These are phyloP conservation scores for Schizochytrium sp. DNA, from an alignment of 108 stramenopile genomes.

Conservation along the genomic window DNA sequence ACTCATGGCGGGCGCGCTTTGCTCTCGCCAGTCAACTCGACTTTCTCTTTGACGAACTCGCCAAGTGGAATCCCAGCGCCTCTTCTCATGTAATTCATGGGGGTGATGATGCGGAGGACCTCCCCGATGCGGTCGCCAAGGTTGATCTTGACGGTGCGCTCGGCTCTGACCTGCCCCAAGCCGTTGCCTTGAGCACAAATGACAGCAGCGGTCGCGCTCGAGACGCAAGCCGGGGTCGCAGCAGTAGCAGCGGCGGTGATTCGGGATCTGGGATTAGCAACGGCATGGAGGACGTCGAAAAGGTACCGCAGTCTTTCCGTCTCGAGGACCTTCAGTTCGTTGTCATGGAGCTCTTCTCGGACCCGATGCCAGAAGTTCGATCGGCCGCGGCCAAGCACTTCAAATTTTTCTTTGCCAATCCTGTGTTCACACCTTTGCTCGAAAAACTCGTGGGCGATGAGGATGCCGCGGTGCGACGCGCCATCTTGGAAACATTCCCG, in stretches of 20 bases:
- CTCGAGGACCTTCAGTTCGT: not conserved
- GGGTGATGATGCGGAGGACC: not conserved
- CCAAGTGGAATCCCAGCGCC: not conserved
- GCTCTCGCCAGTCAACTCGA: not conserved
- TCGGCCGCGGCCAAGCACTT: not conserved
- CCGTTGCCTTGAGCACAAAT: too few species aligned
- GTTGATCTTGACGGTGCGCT: not conserved
- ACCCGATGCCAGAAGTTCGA: not conserved
- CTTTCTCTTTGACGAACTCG: not conserved
- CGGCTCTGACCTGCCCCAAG: too few species aligned
- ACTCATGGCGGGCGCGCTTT: not conserved
- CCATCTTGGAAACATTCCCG: not conserved
- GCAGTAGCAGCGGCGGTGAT: not conserved
- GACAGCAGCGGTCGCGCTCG: not conserved
- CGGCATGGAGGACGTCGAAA: not conserved
- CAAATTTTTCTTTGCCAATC: not conserved
- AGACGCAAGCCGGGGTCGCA: not conserved
- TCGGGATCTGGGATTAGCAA: not conserved
- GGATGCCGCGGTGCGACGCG: not conserved
- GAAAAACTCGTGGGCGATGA: not conserved
- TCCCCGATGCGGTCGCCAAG: not conserved
- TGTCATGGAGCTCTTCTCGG: constrained; percentile 1
- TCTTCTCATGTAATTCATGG: too few species aligned
- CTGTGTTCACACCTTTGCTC: not conserved
- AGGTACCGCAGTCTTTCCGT: not conserved